A percentile compares a stretch with the other conserved stretches of the same genome.
Evolutionary conservation across 169 alveolate species (phyloP).

Genomic region (Plasmodium vivax): DNA sequence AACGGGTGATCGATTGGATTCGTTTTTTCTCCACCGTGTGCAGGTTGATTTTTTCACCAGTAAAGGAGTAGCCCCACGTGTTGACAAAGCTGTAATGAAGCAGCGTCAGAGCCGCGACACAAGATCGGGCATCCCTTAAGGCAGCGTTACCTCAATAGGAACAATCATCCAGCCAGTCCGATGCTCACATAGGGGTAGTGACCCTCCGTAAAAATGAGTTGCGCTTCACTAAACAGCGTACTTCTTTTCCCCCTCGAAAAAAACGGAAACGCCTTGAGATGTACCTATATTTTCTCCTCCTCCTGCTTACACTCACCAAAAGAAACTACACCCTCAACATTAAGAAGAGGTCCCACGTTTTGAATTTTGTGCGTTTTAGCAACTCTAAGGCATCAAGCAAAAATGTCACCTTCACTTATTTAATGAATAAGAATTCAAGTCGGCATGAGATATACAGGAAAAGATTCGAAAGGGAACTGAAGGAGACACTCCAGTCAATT

Average conservation of each 20-base stretch:
- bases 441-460: slow-evolving; percentile 72
- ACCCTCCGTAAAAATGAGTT: background rate
- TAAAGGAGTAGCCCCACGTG: background rate
- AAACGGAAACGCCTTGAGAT: slow-evolving; percentile 22
- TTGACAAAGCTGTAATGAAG: background rate
- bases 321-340: slow-evolving; percentile 29
- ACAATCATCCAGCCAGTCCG: background rate
- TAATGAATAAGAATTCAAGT: slow-evolving; percentile 22
- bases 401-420: background rate
- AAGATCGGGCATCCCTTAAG: background rate
- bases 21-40: background rate
- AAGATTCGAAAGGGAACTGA: slow-evolving; percentile 51
- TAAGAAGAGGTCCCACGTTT: background rate
- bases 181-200: background rate
- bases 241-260: background rate
- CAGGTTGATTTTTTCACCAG: background rate
- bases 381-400: background rate
- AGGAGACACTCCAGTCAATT: slow-evolving; percentile 63
- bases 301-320: slow-evolving; percentile 27
- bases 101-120: background rate
- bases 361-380: slow-evolving; percentile 3
- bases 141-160: background rate
- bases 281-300: slow-evolving; percentile 43
- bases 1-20: background rate
- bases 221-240: background rate